Base-by-base conservation (phyloP, 495 filamentous ascomycete species). In the Penicillium fimorum region DNA sequence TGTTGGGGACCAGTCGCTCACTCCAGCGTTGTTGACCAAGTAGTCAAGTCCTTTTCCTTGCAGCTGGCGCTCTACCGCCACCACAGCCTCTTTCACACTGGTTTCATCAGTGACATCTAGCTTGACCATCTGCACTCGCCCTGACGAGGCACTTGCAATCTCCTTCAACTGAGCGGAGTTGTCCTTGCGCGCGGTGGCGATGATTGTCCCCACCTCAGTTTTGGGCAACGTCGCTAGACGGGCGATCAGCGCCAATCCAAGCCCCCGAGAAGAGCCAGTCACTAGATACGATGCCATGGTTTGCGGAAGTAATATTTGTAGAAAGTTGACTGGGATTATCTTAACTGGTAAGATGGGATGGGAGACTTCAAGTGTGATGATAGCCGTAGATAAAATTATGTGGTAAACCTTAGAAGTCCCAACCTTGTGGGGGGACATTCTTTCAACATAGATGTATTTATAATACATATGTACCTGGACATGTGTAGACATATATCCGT, bases 11-110 rank as follows among this genome's bases (percentile, higher is more conserved):
- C 63, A 52, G 62, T 61, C 54, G 45, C 55, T 51, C 10, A 66
- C 53, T 4, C 76, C 81, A 1, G 72, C 79, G 55, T 83, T 82
- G 55, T 81, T 80, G 40, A 85, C 76, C 22, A 86, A 59, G 35
- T 78, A 69, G 56, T 84, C 82, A 0, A 84, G 69, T 0, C 62
- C 69, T 47, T 76, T 75, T 15, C 70, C 73, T 6, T 68, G 70
- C 24, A 79, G 68, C 10, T 64, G 59, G 8, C 63, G 49, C 18
- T 72, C 67, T 6, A 77, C 69, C 24, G 64, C 41, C 3, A 61
- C 57, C 1, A 66, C 76, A 4, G 78, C 77, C 53, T 70, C 71
- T 58, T 73, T 66, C 9, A 82, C 59, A 38, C 73, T 74, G 2
- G 62, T 53, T 42, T 74, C 64, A 48, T 80, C 66, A 1, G 59